phyloP scores from a whole-genome alignment of 495 filamentous ascomycete genomes.

The Aspergillus sclerotioniger region DNA sequence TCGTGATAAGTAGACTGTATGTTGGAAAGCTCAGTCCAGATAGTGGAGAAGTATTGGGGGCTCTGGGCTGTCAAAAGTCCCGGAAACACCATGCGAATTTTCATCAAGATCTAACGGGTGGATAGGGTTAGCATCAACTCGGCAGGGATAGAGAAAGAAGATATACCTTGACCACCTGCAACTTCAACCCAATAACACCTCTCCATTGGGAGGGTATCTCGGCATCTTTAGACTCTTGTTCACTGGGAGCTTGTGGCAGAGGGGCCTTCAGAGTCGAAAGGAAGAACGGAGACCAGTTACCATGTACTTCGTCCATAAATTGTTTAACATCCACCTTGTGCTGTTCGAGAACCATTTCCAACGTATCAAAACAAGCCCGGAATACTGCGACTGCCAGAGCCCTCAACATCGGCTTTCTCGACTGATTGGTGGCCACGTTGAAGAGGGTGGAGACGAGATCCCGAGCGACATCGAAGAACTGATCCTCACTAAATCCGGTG shows the following conservation, averaged over 20 bases:
- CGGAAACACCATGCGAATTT: slow-evolving; percentile 81
- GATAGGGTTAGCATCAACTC: slow-evolving; percentile 9
- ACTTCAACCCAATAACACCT: slow-evolving; percentile 78
- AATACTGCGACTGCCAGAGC: slow-evolving; percentile 86
- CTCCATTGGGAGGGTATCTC: slow-evolving; percentile 59
- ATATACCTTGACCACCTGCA: slow-evolving; percentile 77
- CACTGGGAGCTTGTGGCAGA: slow-evolving; percentile 61
- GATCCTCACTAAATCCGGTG: slow-evolving; percentile 86
- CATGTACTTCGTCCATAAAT: slow-evolving; percentile 83
- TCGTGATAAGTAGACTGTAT: slow-evolving; percentile 69
- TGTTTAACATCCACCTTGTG: slow-evolving; percentile 78
- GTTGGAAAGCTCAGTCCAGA: slow-evolving; percentile 79
- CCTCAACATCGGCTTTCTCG: slow-evolving; percentile 69
- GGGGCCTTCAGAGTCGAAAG: slow-evolving; percentile 64
- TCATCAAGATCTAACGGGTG: slow-evolving; percentile 71
- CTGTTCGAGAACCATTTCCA: slow-evolving; percentile 93
- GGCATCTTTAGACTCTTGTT: slow-evolving; percentile 49
- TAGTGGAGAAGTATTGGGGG: slow-evolving; percentile 72
- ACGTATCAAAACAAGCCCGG: slow-evolving; percentile 83
- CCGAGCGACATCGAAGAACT: slow-evolving; percentile 84
- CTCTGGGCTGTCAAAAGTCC: slow-evolving; percentile 77
- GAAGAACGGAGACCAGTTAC: slow-evolving; percentile 86
- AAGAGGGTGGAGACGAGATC: slow-evolving; percentile 81
- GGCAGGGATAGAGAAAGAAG: neutral
- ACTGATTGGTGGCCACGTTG: slow-evolving; percentile 72